These are phyloP conservation scores for Saksenaea vasiformis DNA, from an alignment of 371 early-diverging fungal genomes.

Conservation along the genomic window DNA sequence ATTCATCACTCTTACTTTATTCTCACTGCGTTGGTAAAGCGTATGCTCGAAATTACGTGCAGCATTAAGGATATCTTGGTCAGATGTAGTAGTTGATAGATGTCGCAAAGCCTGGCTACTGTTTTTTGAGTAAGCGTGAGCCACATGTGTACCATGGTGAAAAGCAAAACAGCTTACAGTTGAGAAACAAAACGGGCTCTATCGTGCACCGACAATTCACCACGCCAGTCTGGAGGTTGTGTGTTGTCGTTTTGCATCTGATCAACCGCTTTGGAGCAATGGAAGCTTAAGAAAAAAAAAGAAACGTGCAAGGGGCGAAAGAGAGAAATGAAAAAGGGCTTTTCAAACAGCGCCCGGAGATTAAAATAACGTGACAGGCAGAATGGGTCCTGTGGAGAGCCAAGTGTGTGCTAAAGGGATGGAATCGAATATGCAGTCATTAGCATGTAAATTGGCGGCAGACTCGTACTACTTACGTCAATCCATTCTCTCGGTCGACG, in stretches of 20 bases:
- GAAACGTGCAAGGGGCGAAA: background rate
- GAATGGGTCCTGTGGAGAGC: too few relatives aligned
- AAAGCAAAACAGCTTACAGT: conserved; percentile 31
- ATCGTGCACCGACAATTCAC: conserved; percentile 39
- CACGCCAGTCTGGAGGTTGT: conserved; percentile 42
- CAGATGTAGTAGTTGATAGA: conserved; percentile 37
- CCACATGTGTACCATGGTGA: background rate
- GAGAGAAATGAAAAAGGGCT: background rate
- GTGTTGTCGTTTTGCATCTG: conserved; percentile 14
- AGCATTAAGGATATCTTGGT: conserved; percentile 38
- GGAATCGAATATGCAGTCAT: too few relatives aligned
- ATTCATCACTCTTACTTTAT: conserved; percentile 39
- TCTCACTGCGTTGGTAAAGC: conserved; percentile 37
- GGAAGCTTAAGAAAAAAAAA: background rate
- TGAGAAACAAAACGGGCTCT: conserved; percentile 40
- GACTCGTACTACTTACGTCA: too few relatives aligned
- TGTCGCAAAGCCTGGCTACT: conserved; percentile 39
- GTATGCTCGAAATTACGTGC: conserved; percentile 45
- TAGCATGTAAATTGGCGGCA: too few relatives aligned
- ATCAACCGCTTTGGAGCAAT: background rate
- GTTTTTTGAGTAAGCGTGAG: background rate
- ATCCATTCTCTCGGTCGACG: too few relatives aligned
- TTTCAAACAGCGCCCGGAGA: background rate
- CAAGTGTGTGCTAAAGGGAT: too few relatives aligned
- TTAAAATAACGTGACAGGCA: background rate